These are phyloP conservation scores for Arthrinium phaeospermum DNA, from an alignment of 2,329 filamentous ascomycete species.

Conservation along the genomic window DNA sequence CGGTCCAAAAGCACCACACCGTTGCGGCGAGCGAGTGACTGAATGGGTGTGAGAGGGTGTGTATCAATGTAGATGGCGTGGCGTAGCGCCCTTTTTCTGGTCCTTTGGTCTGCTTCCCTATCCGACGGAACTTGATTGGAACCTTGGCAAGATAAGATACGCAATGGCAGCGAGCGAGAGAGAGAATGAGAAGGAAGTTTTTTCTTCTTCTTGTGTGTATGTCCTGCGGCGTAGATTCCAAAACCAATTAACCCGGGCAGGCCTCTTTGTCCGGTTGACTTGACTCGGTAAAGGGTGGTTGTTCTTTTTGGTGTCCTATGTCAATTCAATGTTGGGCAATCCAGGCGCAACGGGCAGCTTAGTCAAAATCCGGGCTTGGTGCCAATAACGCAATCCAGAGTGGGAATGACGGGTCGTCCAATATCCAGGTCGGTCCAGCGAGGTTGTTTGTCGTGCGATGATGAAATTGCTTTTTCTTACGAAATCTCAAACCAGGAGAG, in stretches of 20 bases:
- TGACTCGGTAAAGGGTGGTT: constrained; percentile 11
- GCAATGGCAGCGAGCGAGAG: background rate
- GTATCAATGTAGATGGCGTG: constrained; percentile 4
- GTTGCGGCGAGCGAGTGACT: constrained; percentile 11
- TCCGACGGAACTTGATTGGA: constrained; percentile 15
- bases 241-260: background rate
- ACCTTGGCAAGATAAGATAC: background rate
- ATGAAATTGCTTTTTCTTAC: background rate
- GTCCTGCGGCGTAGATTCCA: constrained; percentile 1
- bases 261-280: constrained; percentile 2
- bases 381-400: constrained; percentile 17
- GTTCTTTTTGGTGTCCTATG: background rate
- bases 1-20: background rate
- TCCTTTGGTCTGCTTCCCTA: background rate
- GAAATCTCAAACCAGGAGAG: background rate
- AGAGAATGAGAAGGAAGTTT: background rate
- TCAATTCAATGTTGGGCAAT: constrained; percentile 13
- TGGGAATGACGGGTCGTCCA: constrained; percentile 14
- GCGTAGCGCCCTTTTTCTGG: background rate
- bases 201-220: background rate
- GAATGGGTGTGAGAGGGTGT: constrained; percentile 3
- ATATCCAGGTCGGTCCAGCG: constrained; percentile 12
- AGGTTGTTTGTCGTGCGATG: constrained; percentile 14
- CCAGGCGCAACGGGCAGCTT: constrained; percentile 12
- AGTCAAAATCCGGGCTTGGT: constrained; percentile 12